phyloP scores from a whole-genome alignment of 371 early-diverging fungal species.

The Chytridiales sp. region DNA sequence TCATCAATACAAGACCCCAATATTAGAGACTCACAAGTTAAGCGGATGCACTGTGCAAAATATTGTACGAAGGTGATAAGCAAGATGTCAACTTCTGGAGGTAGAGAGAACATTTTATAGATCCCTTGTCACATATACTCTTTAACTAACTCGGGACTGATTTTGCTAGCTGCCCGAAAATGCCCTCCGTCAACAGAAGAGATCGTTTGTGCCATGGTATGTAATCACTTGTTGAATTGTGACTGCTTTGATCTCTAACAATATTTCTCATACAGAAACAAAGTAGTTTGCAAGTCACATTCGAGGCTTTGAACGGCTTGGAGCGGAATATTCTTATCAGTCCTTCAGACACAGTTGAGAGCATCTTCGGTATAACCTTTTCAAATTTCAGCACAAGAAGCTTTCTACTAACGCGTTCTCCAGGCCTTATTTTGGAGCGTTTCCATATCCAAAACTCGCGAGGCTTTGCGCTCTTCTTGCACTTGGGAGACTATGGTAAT shows the following conservation, averaged over 20 bases:
- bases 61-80: no score
- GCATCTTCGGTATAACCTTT: constrained; percentile 32
- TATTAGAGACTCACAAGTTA: no score
- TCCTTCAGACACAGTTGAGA: constrained; percentile 38
- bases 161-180: constrained; percentile 29
- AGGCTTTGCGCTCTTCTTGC: constrained; percentile 46
- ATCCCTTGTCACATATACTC: no score
- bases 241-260: constrained; percentile 1
- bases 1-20: no score
- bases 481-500: constrained; percentile 34
- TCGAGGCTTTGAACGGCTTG: constrained; percentile 42
- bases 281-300: constrained; percentile 38
- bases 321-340: constrained; percentile 37
- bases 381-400: background rate
- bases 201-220: constrained; percentile 34
- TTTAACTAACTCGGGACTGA: no score
- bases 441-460: constrained; percentile 32
- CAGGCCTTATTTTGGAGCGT: constrained; percentile 34
- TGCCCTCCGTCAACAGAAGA: constrained; percentile 48
- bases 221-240: constrained; percentile 8
- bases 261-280: constrained; percentile 30
- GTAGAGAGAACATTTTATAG: no score
- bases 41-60: background rate
- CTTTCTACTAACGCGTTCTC: background rate
- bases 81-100: no score